Conservation (phyloP, 192 early-diverging fungal species). For the Coemansia sp. region DNA sequence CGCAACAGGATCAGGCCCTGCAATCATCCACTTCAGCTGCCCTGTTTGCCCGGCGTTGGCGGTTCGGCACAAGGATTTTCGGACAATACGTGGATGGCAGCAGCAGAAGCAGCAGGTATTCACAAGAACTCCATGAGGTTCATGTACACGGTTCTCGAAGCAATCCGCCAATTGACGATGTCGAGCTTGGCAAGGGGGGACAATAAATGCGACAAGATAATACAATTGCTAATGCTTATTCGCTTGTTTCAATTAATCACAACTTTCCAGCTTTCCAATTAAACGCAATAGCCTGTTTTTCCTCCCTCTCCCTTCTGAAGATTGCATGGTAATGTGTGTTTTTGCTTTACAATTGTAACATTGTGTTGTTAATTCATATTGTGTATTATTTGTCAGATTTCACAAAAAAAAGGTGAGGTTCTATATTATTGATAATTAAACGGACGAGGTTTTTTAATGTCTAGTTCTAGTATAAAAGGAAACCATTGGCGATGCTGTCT, state of each 20-base stretch:
- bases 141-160: neutral
- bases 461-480: neutral
- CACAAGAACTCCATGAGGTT: neutral
- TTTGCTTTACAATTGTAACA: conserved; percentile 1
- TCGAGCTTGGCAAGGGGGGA: neutral
- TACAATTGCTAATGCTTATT: too few species aligned
- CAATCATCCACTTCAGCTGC: neutral
- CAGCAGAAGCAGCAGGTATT: neutral
- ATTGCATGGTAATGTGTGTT: neutral
- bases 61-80: neutral
- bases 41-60: neutral
- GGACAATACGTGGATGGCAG: neutral
- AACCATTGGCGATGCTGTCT: neutral
- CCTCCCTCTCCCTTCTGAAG: neutral
- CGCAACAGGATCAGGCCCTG: neutral
- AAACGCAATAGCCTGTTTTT: neutral
- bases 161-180: neutral
- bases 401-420: neutral
- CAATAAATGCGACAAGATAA: neutral
- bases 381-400: neutral
- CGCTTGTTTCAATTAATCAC: neutral
- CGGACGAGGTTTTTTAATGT: too few species aligned
- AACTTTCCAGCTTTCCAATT: neutral
- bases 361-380: neutral
- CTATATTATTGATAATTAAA: too few species aligned